Conservation (phyloP, 2,329 filamentous ascomycete species). For the Akanthomyces dipterigenus region DNA sequence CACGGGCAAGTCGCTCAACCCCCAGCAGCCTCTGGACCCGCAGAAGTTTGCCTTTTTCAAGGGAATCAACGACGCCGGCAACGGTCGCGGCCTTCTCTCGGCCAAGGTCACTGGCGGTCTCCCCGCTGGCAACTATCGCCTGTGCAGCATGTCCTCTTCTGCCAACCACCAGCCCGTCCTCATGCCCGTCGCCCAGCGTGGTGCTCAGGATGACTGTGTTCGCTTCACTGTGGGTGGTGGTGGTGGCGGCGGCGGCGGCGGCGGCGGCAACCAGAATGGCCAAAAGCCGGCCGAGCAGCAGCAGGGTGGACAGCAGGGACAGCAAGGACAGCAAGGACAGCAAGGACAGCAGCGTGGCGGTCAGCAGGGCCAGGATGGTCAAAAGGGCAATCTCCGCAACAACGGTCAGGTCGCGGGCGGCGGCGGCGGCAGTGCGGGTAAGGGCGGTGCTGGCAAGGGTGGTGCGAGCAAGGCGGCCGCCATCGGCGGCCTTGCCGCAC, state of each 20-base stretch:
- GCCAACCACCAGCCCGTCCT: slow-evolving; percentile 60
- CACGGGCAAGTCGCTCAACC: slow-evolving; percentile 44
- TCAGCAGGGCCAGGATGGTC: slow-evolving; percentile 1
- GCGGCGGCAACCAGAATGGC: slow-evolving; percentile 18
- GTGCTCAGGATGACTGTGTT: slow-evolving; percentile 58
- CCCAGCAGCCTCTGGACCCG: slow-evolving; percentile 45
- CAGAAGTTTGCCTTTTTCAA: slow-evolving; percentile 56
- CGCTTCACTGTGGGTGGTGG: slow-evolving; percentile 46
- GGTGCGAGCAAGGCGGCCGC: slow-evolving; percentile 26
- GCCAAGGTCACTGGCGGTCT: slow-evolving; percentile 52
- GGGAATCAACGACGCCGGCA: slow-evolving; percentile 56
- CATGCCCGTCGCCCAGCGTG: slow-evolving; percentile 61
- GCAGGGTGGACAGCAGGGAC: background rate
- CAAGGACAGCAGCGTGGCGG: background rate
- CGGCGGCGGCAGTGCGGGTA: slow-evolving; percentile 15
- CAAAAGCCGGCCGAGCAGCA: slow-evolving; percentile 11
- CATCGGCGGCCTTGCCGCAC: slow-evolving; percentile 46
- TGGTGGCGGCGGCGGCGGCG: slow-evolving; percentile 17
- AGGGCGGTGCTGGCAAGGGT: slow-evolving; percentile 23
- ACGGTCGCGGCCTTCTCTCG: slow-evolving; percentile 46
- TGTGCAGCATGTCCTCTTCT: slow-evolving; percentile 57
- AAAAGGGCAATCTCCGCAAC: slow-evolving; percentile 4
- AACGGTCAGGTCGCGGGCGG: slow-evolving; percentile 9
- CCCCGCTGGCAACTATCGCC: slow-evolving; percentile 55
- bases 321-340: no score